Conservation (phyloP, 768 basidiomycete species). For the Russula emetica region DNA sequence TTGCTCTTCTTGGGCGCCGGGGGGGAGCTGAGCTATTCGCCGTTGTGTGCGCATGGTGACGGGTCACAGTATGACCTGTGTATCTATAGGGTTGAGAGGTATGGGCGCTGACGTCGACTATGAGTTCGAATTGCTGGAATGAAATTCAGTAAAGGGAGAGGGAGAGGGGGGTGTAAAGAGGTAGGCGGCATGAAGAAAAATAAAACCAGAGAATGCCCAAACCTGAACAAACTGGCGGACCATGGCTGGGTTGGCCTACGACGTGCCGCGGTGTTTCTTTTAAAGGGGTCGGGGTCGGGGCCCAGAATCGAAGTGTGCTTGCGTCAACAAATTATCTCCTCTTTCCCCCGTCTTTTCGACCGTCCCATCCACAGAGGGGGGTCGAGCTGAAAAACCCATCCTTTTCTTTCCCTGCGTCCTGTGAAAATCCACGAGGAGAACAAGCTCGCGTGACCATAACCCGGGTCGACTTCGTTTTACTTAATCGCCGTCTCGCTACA, state of each 20-base stretch:
- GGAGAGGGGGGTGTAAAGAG: not conserved
- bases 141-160: not conserved
- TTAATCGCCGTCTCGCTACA: slow-evolving; percentile 16
- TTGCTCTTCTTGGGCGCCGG: not conserved
- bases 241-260: not conserved
- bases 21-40: not conserved
- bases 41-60: not conserved
- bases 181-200: not conserved
- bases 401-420: not conserved
- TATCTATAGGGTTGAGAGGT: not conserved
- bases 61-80: not conserved
- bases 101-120: not conserved
- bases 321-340: not conserved
- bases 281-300: slow-evolving; percentile 5
- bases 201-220: not conserved
- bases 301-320: not conserved
- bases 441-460: not conserved
- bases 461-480: slow-evolving; percentile 7
- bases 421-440: not conserved
- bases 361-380: not conserved
- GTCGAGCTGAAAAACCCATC: not conserved
- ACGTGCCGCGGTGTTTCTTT: not conserved
- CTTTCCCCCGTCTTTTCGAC: not conserved
- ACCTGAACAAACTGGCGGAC: not conserved
- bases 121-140: not conserved